These are phyloP conservation scores for Fusarium foetens DNA, from an alignment of 2,329 filamentous ascomycete genomes.

Conservation along the genomic window DNA sequence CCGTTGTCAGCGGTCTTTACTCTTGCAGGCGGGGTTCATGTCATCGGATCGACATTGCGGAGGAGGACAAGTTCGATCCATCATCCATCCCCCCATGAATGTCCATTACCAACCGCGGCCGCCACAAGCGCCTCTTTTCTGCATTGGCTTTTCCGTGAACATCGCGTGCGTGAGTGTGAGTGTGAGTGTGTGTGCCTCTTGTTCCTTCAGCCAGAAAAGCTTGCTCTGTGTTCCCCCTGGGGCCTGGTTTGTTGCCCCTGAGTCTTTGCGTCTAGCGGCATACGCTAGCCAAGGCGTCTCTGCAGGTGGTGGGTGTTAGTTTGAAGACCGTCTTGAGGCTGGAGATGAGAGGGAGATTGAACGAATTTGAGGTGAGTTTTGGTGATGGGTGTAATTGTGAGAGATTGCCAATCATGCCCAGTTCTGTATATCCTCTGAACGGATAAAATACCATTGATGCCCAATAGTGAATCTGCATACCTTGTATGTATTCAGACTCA, in stretches of 20 bases:
- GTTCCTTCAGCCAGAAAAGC: slow-evolving; percentile 5
- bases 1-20: slow-evolving; percentile 1
- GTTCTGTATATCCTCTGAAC: neutral
- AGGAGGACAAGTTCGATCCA: slow-evolving; percentile 21
- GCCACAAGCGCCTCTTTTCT: slow-evolving; percentile 40
- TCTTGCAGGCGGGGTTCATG: slow-evolving; percentile 12
- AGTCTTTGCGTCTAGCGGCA: slow-evolving; percentile 20
- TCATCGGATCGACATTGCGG: slow-evolving; percentile 37
- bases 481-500: neutral
- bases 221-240: neutral
- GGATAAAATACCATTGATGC: neutral
- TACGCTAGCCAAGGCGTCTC: slow-evolving; percentile 29
- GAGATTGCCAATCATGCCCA: slow-evolving; percentile 13
- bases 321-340: slow-evolving; percentile 22
- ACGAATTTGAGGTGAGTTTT: slow-evolving; percentile 13
- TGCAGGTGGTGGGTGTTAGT: slow-evolving; percentile 36
- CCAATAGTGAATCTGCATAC: neutral
- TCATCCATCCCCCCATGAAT: neutral
- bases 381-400: slow-evolving; percentile 11
- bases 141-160: slow-evolving; percentile 13
- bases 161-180: neutral
- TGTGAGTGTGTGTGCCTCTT: neutral
- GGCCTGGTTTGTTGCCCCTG: slow-evolving; percentile 18
- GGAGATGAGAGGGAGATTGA: slow-evolving; percentile 23
- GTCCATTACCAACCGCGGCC: slow-evolving; percentile 27